A percentile compares a stretch with the other conserved stretches of the same genome.
Conservation (phyloP, 176 grass and related monocot species). For the Canna indica region DNA sequence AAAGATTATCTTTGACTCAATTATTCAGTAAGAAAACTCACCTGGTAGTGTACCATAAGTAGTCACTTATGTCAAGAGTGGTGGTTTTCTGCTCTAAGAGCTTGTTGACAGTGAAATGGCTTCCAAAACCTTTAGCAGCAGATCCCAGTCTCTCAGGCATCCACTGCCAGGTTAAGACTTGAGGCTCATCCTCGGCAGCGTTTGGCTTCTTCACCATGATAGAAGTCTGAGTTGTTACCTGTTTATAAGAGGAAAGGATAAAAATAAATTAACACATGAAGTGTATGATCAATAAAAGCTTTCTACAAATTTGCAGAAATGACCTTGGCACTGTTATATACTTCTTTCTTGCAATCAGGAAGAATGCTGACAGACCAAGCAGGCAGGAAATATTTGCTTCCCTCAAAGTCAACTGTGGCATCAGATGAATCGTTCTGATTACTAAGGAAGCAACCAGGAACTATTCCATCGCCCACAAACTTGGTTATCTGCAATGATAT, state of each 20-base stretch:
- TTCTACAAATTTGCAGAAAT: background rate
- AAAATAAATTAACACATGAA: background rate
- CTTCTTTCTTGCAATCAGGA: slow-evolving; percentile 52
- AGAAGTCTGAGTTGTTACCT: slow-evolving; percentile 59
- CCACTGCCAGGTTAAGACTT: slow-evolving; percentile 36
- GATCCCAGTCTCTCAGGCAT: slow-evolving; percentile 16
- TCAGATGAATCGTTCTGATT: slow-evolving; percentile 39
- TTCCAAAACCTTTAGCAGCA: background rate
- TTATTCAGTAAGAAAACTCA: background rate
- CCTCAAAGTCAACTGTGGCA: slow-evolving; percentile 37
- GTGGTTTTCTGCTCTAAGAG: slow-evolving; percentile 34
- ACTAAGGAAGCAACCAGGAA: slow-evolving; percentile 56
- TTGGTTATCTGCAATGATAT: slow-evolving; percentile 37
- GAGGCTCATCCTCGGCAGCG: background rate
- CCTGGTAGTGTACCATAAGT: slow-evolving; percentile 87
- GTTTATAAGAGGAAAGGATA: background rate
- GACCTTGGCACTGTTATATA: slow-evolving; percentile 70
- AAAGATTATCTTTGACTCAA: background rate
- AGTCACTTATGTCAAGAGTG: slow-evolving; percentile 54
- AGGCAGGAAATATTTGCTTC: slow-evolving; percentile 31
- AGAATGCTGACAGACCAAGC: slow-evolving; percentile 84
- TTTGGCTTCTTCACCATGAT: slow-evolving; percentile 54
- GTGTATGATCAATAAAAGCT: background rate
- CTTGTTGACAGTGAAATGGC: slow-evolving; percentile 18
- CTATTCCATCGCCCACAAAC: slow-evolving; percentile 18